Evolutionary conservation across 2,329 filamentous ascomycete species (phyloP), one percentile per base, ranked within the genome.

Genomic region (Fusarium tricinctum): DNA sequence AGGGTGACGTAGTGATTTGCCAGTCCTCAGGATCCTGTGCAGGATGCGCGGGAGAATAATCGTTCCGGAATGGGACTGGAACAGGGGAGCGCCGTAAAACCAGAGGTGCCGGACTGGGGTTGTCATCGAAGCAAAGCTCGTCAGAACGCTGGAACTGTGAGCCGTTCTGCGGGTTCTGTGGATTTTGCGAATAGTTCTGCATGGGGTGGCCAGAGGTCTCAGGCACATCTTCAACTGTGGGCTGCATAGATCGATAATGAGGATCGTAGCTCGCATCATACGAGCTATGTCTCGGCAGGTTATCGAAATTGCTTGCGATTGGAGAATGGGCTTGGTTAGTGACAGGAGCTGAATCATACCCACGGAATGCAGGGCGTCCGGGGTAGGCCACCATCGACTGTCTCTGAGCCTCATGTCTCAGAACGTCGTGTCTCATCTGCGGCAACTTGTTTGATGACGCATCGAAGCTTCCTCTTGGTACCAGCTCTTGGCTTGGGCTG

Each of bases 181-280:
- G 35, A 8, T 38, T 38, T 17, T 75, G 72, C 28, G 73, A 54
- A 46, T 70, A 65, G 9, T 73, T 65, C n/a, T 78, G 75, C 8
- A 76, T 70, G 5, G 68, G 56, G 9, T 58, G 62, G 6, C 69
- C 69, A 2, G 82, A 80, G 2, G 85, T 84, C 48, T 89, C 87
- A 6, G 88, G 88, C 8, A 84, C 87, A 66, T 91, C 89, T 73
- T 91, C 89, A 8, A 88, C 88, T 8, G 85, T 89, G 4, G 85
- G 87, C 70, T 89, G 88, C 85, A 88, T 84, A 1, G 84, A 83
- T 59, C 82, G 81, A 71, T 81, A 79, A 40, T 83, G 83, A 38
- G 77, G 72, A 53, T 84, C 85, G 32, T 84, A 81, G 6, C 69
- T 75, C 28, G 77, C 74, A 63, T 89, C 86, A 58, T 86, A 85